These are phyloP conservation scores for Hippophae tibetana DNA, from an alignment of 306 rosid species.

Conservation along the genomic window DNA sequence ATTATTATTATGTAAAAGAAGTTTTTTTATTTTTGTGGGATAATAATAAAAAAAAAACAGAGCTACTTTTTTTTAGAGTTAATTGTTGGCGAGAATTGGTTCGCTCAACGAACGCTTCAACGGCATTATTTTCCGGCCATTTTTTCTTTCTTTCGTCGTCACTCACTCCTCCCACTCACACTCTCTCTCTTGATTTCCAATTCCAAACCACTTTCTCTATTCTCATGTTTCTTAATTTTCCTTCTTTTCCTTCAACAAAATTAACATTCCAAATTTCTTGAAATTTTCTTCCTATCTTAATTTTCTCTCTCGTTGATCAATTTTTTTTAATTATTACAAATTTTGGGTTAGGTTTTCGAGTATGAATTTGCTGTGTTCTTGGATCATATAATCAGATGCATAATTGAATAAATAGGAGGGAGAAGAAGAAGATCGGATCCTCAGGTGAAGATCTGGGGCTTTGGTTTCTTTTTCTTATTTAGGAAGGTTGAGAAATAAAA, in stretches of 20 bases:
- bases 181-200: not conserved
- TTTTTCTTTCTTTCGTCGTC: constrained; percentile 22
- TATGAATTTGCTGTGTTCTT: not conserved
- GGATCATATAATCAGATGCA: constrained; percentile 31
- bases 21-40: too few relatives aligned
- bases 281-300: not conserved
- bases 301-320: constrained; percentile 1
- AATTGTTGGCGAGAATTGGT: constrained; percentile 54
- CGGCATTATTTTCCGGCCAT: constrained; percentile 74
- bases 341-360: constrained; percentile 39
- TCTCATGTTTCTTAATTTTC: not conserved
- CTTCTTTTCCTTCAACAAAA: not conserved
- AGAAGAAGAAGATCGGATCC: constrained; percentile 46
- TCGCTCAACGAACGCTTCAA: constrained; percentile 86
- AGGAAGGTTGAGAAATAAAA: constrained; percentile 10
- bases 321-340: constrained; percentile 16
- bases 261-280: not conserved
- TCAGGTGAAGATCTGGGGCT: constrained; percentile 88
- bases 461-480: constrained; percentile 17
- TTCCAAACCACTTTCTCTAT: constrained; percentile 14
- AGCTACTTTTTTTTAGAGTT: too few relatives aligned
- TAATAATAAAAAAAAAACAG: too few relatives aligned
- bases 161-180: constrained; percentile 2
- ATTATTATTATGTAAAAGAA: too few relatives aligned
- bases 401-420: constrained; percentile 29